Percentiles rank a stretch among this genome's conserved stretches.
These are phyloP conservation scores for Fusarium aywerte DNA, from an alignment of 2,329 filamentous ascomycete species.

Conservation along the genomic window DNA sequence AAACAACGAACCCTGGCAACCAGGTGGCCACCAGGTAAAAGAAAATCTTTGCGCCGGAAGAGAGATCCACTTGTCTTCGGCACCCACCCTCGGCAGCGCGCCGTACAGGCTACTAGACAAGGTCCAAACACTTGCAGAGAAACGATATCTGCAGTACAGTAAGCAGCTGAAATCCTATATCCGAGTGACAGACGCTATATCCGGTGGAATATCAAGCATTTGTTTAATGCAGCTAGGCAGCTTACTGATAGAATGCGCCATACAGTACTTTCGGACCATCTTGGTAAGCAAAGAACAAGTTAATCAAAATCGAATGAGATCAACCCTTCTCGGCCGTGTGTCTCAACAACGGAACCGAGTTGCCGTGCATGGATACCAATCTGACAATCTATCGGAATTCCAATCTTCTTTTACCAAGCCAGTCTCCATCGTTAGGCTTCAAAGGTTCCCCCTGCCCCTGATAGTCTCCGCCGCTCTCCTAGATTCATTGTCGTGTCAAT, in stretches of 20 bases:
- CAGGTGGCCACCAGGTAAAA: neutral
- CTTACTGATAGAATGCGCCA: neutral
- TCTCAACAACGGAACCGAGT: conserved; percentile 31
- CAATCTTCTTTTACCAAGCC: conserved; percentile 1
- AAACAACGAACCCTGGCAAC: conserved; percentile 29
- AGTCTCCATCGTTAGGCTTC: conserved; percentile 38
- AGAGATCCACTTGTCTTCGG: conserved; percentile 30
- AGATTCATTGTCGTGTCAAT: conserved; percentile 18
- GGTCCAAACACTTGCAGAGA: conserved; percentile 2
- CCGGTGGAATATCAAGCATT: conserved; percentile 1
- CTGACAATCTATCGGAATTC: neutral
- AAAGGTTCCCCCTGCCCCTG: conserved; percentile 23
- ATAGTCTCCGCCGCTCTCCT: conserved; percentile 26
- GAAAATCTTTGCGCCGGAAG: conserved; percentile 25
- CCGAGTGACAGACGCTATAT: conserved; percentile 29
- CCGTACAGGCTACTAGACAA: conserved; percentile 9
- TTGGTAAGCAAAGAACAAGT: conserved; percentile 17
- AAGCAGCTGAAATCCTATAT: conserved; percentile 18
- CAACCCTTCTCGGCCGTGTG: conserved; percentile 16
- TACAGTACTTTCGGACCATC: conserved; percentile 15
- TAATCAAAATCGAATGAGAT: neutral
- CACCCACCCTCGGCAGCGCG: conserved; percentile 39
- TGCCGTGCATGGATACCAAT: conserved; percentile 10
- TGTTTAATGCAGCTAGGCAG: neutral
- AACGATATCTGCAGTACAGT: neutral